A percentile compares a stretch with the other conserved stretches of the same genome.
phyloP scores from a whole-genome alignment of 768 basidiomycete genomes.

The Tricholoma flavovirens region DNA sequence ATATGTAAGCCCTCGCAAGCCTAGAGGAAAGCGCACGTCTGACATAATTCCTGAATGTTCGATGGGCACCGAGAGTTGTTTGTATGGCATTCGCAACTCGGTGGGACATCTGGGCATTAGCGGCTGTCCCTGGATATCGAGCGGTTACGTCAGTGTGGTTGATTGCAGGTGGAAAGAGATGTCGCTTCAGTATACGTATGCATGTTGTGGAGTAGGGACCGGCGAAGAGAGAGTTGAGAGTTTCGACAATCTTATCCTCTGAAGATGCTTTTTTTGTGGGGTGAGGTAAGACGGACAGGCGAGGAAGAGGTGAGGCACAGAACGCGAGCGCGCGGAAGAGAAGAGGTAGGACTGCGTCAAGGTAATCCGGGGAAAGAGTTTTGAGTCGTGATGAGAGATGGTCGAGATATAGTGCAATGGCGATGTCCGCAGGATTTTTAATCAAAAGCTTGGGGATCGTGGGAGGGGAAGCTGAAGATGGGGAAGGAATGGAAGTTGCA shows the following conservation, averaged over 20 bases:
- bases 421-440: conserved; percentile 58
- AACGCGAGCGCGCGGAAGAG: conserved; percentile 68
- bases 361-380: conserved; percentile 47
- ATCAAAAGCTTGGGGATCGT: conserved; percentile 7
- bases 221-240: conserved; percentile 49
- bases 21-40: conserved; percentile 55
- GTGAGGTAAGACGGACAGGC: conserved; percentile 49
- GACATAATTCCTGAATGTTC: conserved; percentile 59
- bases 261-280: conserved; percentile 29
- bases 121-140: not conserved
- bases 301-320: conserved; percentile 61
- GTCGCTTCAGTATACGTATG: conserved; percentile 53
- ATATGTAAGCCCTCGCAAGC: conserved; percentile 63
- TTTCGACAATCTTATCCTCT: conserved; percentile 55
- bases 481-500: conserved; percentile 33
- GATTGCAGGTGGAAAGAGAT: conserved; percentile 44
- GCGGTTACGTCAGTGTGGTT: conserved; percentile 8
- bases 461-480: conserved; percentile 23
- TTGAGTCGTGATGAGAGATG: conserved; percentile 60
- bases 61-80: conserved; percentile 52
- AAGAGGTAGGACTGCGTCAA: conserved; percentile 56
- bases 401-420: conserved; percentile 55
- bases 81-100: conserved; percentile 29
- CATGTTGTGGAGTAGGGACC: conserved; percentile 65
- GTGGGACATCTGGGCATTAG: conserved; percentile 6